A percentile compares a stretch with the other conserved stretches of the same genome.
phyloP scores from a whole-genome alignment of 1,284 basidiomycete species.

The Porodaedalea pini region DNA sequence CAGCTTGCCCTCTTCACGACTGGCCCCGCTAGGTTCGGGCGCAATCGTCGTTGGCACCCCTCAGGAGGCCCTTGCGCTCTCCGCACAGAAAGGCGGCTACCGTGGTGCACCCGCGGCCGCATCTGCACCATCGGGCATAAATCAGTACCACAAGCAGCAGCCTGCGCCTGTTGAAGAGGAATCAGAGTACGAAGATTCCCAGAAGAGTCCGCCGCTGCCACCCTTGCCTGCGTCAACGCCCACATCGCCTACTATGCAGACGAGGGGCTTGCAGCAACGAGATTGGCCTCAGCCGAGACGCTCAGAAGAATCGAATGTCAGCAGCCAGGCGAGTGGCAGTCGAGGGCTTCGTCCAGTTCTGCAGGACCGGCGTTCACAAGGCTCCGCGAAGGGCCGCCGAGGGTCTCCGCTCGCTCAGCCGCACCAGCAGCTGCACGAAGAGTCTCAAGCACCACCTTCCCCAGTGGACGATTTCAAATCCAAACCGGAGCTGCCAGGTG shows the following conservation, averaged over 20 bases:
- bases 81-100: slow-evolving; percentile 11
- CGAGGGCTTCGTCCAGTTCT: not conserved
- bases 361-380: not conserved
- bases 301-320: slow-evolving; percentile 2
- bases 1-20: slow-evolving; percentile 15
- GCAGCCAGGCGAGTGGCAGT: slow-evolving; percentile 5
- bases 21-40: slow-evolving; percentile 57
- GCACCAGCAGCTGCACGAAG: not conserved
- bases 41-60: slow-evolving; percentile 72
- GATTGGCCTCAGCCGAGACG: slow-evolving; percentile 7
- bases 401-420: slow-evolving; percentile 8
- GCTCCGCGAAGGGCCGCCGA: not conserved
- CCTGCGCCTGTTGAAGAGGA: slow-evolving; percentile 29
- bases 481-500: not conserved
- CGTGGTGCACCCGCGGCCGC: slow-evolving; percentile 21
- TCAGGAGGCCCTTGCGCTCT: slow-evolving; percentile 56
- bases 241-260: not conserved
- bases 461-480: not conserved
- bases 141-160: slow-evolving; percentile 28
- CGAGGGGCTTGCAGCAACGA: not conserved
- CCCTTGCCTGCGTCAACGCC: slow-evolving; percentile 39
- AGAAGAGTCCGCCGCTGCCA: slow-evolving; percentile 53
- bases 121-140: slow-evolving; percentile 23
- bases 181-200: slow-evolving; percentile 30
- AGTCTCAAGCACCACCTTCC: not conserved